Evolutionary conservation across 2,329 filamentous ascomycete species (phyloP).

Genomic region (Leptographium procerum): DNA sequence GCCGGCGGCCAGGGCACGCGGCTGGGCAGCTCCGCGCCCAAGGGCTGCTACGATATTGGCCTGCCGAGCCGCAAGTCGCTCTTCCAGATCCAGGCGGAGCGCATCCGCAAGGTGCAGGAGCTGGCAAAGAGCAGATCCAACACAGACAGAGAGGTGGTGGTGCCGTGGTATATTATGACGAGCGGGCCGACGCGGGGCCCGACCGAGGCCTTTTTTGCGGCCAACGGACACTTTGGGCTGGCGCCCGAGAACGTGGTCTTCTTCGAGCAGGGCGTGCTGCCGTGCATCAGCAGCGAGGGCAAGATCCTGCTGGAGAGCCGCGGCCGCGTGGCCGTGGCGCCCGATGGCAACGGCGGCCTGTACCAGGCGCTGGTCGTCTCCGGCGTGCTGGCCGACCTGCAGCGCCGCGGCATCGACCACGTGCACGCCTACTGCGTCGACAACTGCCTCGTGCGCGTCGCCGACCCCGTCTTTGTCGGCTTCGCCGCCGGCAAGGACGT

Average conservation of each 20-base stretch:
- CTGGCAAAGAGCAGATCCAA: constrained; percentile 49
- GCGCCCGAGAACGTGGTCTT: constrained; percentile 75
- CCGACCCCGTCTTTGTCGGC: constrained; percentile 89
- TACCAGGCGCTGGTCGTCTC: constrained; percentile 82
- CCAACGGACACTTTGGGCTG: constrained; percentile 85
- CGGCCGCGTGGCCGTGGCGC: constrained; percentile 83
- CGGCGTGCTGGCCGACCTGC: constrained; percentile 78
- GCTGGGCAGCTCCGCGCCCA: constrained; percentile 86
- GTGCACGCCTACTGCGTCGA: constrained; percentile 97
- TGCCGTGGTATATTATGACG: constrained; percentile 99
- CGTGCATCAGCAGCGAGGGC: constrained; percentile 93
- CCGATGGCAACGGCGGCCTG: constrained; percentile 93
- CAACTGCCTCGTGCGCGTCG: constrained; percentile 98
- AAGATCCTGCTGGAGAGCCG: constrained; percentile 93
- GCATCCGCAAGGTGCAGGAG: constrained; percentile 76
- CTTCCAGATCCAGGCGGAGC: constrained; percentile 95
- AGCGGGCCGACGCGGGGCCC: constrained; percentile 84
- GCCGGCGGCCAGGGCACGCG: constrained; percentile 94
- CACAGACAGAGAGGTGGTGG: constrained; percentile 45
- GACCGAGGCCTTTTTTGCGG: constrained; percentile 86
- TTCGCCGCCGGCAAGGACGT: constrained; percentile 81
- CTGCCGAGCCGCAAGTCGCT: constrained; percentile 86
- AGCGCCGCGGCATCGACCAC: constrained; percentile 79
- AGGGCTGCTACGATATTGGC: constrained; percentile 95
- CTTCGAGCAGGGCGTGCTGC: constrained; percentile 94